Percentiles rank a stretch among this genome's conserved stretches.
phyloP scores from a whole-genome alignment of 805 yeast genomes.

The Lipomyces orientalis region DNA sequence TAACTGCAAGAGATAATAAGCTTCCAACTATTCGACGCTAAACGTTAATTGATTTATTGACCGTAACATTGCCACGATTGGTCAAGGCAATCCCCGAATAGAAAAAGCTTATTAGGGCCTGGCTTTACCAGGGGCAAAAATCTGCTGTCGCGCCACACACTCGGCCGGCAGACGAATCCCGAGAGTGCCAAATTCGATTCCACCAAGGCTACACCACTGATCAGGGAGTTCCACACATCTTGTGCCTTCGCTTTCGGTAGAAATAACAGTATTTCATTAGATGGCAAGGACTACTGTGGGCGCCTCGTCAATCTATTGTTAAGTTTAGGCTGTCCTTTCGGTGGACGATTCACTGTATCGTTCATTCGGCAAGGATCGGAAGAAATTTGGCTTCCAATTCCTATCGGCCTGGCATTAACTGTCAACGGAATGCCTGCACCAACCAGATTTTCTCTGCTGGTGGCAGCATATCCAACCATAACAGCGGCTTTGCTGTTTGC shows the following conservation, averaged over 20 bases:
- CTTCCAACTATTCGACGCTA: background rate
- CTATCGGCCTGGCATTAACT: background rate
- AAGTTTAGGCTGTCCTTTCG: background rate
- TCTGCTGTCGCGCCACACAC: background rate
- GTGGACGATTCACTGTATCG: background rate
- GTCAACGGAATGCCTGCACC: slow-evolving; percentile 27
- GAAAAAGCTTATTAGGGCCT: background rate
- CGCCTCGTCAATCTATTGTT: background rate
- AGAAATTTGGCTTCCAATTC: background rate
- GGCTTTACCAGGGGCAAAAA: background rate
- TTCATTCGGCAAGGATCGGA: background rate
- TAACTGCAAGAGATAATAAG: background rate
- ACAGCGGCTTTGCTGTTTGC: slow-evolving; percentile 36
- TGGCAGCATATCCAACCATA: slow-evolving; percentile 37
- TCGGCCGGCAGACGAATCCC: background rate
- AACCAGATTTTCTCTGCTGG: slow-evolving; percentile 31
- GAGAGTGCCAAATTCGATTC: background rate
- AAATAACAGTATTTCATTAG: background rate
- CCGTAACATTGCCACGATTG: background rate
- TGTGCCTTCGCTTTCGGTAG: background rate
- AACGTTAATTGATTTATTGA: background rate
- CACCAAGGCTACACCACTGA: background rate
- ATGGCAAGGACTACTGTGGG: background rate
- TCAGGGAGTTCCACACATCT: background rate
- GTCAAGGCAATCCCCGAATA: background rate